Base-by-base conservation (phyloP, 805 yeast species). In the Myxozyma melibiosi region DNA sequence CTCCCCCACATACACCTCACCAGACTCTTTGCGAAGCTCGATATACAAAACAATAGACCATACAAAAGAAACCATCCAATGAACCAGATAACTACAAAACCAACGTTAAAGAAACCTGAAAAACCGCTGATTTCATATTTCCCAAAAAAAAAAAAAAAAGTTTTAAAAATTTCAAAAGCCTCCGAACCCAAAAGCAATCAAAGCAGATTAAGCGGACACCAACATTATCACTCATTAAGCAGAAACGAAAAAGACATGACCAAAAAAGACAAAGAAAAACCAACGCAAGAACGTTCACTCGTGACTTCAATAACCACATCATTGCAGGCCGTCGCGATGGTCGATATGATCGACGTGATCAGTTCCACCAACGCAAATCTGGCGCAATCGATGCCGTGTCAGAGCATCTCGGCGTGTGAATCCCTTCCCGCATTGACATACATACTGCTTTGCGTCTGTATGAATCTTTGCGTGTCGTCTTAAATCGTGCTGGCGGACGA, bases 401-500 rank as follows among this genome's bases (percentile, higher is more conserved):
- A 91, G 75, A 0, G 97, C 96, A 75, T 94, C 97, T 52, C 87
- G 85, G 57, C 98, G 79, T 1, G 92, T 84, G 74, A 94, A 94
- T 61, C 84, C 85, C 73, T 91, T 92, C n/a, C 97, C 97, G 74
- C 99, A 95, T 0, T 87, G 86, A 73, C 99, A 94, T 27, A 76
- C 76, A 65, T 80, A 85, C 27, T 84, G 77, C 54, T 74, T 79
- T 60, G 84, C 84, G 51, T 83, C 90, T 52, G 82, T 78, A 69
- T 94, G 99, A 14, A 91, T 88, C 70, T 88, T 89, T 64, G 83
- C 84, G 68, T 94, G 99, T 59, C 99, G 81, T 58, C 89, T 82
- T 65, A 94, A 77, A 73, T 94, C 99, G 69, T 94, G 99, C 62
- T 92, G 96, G 61, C 99, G 80, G 24, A 94, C 99, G 75, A 94